Evolutionary conservation across 176 grass and related monocot genomes (phyloP), one percentile per base, ranked within the genome.

Genomic region (Juncus inflexus): DNA sequence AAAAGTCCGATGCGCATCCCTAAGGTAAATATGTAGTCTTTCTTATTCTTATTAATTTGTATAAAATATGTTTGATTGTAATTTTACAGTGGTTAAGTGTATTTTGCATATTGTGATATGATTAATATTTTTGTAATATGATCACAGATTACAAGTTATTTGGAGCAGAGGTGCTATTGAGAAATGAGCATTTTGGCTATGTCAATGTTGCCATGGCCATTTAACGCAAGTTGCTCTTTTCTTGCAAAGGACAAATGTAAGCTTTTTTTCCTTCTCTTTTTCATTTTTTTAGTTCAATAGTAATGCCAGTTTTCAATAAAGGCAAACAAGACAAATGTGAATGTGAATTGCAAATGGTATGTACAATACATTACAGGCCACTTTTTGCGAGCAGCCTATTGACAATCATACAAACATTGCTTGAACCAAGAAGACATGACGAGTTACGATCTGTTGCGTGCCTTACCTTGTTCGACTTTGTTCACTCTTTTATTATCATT

Each of bases 381-480:
- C 53, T 99, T 41, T 84, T 99, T 73, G 94, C 94, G 36, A 92
- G 89, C 71, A 99, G 94, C 79, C 77, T 99, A 73, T 55, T 99
- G 73, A 82, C 72, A 69, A 88, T 99, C 63, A 76, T 92, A 55
- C 83, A 84, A 60, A 92, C 94, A 28, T 88, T 99, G 86, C 77
- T 99, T 61, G 88, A 89, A 64, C 94, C 92, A 99, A 96, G 81
- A 78, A 89, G 94, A 76, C 82, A 86, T 15, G 83, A 89, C 55
- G 85, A 99, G 67, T 82, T 99, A 82, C 82, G 89, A 55, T 89
- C 79, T 49, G 69, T 86, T 62, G 94, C 77, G 67, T 99, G 94
- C 76, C 83, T 91, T 84, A 86, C 94, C 58, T 83, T 99, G 71
- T 99, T 99, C 82, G 94, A 99, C 77, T 99, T 99, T 82, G 80